These are phyloP conservation scores for Mycena alexandri DNA, from an alignment of 768 basidiomycete genomes.

Conservation along the genomic window DNA sequence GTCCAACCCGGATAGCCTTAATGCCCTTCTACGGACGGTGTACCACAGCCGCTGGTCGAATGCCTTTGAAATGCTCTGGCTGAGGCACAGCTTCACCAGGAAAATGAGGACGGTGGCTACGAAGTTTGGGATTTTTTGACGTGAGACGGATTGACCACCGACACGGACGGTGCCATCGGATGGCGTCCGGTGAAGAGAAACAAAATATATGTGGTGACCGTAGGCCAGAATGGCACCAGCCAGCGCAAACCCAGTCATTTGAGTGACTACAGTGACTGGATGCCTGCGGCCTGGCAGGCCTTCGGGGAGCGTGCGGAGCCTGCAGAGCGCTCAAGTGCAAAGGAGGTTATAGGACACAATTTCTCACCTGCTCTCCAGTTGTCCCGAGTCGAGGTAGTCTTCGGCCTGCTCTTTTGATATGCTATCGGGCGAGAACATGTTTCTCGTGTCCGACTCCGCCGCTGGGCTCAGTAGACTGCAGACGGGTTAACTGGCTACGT, in stretches of 20 bases:
- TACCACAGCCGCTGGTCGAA: conserved; percentile 27
- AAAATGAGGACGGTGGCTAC: conserved; percentile 17
- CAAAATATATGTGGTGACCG: conserved; percentile 12
- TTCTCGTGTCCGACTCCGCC: too few species aligned
- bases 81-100: conserved; percentile 15
- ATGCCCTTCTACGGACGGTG: conserved; percentile 13
- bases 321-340: too few species aligned
- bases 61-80: conserved; percentile 19
- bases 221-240: conserved; percentile 6
- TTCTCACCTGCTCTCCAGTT: too few species aligned
- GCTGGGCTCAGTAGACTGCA: too few species aligned
- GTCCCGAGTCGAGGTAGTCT: too few species aligned
- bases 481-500: too few species aligned
- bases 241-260: conserved; percentile 19
- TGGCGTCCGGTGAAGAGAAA: conserved; percentile 10
- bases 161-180: conserved; percentile 1
- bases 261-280: conserved; percentile 1
- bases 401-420: too few species aligned
- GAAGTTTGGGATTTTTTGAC: conserved; percentile 16
- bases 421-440: too few species aligned
- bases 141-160: not conserved
- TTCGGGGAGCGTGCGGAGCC: too few species aligned
- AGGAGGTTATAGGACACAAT: too few species aligned
- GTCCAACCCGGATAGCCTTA: conserved; percentile 7
- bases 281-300: too few species aligned